A percentile compares a stretch with the other conserved stretches of the same genome.
Evolutionary conservation across 31 red algal species (phyloP).

Genomic region (Porphyra umbilicalis): DNA sequence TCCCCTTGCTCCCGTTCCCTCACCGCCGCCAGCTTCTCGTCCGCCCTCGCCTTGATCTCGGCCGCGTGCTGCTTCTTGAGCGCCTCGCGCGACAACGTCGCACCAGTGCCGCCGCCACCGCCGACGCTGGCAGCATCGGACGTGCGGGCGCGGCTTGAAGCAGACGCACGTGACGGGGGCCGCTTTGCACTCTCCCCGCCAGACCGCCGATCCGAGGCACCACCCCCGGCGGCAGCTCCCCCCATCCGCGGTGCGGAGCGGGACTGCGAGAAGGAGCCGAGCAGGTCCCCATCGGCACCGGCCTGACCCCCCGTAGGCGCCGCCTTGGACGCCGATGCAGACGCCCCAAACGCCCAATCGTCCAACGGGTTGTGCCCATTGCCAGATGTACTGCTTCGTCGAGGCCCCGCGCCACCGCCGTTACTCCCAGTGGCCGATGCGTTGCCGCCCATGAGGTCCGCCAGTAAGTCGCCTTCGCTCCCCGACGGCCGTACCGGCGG

Average conservation of each 20-base stretch:
- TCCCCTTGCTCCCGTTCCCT: slow-evolving; percentile 57
- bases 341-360: not conserved
- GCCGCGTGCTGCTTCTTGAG: slow-evolving; percentile 47
- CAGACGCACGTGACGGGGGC: not conserved
- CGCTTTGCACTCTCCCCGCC: not conserved
- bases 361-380: not conserved
- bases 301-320: not conserved
- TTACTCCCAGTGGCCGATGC: no score
- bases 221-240: not conserved
- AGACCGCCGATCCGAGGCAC: not conserved
- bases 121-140: not conserved
- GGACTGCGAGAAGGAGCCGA: not conserved
- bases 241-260: not conserved
- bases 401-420: not conserved
- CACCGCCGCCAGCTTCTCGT: slow-evolving; percentile 70
- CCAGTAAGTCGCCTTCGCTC: not conserved
- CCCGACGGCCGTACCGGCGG: not conserved
- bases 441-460: not conserved
- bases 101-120: not conserved
- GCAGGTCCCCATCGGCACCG: not conserved
- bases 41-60: slow-evolving; percentile 68
- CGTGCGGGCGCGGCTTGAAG: not conserved
- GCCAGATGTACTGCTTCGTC: not conserved
- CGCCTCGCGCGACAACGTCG: slow-evolving; percentile 40
- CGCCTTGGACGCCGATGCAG: not conserved